Evolutionary conservation across 1,284 basidiomycete genomes (phyloP).

Genomic region (Apiotrichum laibachii): DNA sequence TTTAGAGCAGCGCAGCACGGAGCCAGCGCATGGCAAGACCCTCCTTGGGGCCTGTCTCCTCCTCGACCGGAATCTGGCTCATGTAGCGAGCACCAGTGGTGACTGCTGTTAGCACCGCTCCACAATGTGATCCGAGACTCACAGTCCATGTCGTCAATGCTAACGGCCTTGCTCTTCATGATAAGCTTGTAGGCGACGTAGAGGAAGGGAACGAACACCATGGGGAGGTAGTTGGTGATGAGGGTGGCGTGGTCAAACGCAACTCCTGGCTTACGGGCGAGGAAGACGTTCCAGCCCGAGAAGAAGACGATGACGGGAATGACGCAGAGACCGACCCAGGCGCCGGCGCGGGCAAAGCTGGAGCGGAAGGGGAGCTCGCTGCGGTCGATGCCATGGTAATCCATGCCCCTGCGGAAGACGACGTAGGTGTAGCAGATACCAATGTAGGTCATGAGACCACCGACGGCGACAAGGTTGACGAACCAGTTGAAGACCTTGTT

Average conservation of each 20-base stretch:
- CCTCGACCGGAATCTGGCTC: too few species aligned
- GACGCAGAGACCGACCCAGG: slow-evolving; percentile 14
- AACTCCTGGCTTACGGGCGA: neutral
- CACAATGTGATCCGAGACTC: neutral
- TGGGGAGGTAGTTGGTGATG: slow-evolving; percentile 62
- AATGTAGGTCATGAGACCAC: slow-evolving; percentile 21
- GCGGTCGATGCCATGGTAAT: slow-evolving; percentile 30
- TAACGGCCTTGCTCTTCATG: slow-evolving; percentile 21
- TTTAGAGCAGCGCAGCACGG: too few species aligned
- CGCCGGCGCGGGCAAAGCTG: slow-evolving; percentile 2
- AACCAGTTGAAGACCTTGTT: slow-evolving; percentile 72
- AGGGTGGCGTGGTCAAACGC: slow-evolving; percentile 10
- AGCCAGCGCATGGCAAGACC: too few species aligned
- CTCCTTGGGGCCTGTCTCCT: too few species aligned
- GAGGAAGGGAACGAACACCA: slow-evolving; percentile 67
- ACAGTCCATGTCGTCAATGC: slow-evolving; percentile 18
- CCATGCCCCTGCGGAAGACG: slow-evolving; percentile 32
- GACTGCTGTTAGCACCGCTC: too few species aligned
- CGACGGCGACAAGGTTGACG: slow-evolving; percentile 33
- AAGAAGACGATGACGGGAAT: slow-evolving; percentile 24
- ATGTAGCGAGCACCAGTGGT: too few species aligned
- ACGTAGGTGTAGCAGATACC: slow-evolving; percentile 29
- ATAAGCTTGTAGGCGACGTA: slow-evolving; percentile 54
- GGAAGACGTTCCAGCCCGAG: slow-evolving; percentile 26
- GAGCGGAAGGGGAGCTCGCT: slow-evolving; percentile 22